A percentile compares a stretch with the other conserved stretches of the same genome.
Conservation (phyloP, 768 basidiomycete genomes). For the Saitozyma sp. region DNA sequence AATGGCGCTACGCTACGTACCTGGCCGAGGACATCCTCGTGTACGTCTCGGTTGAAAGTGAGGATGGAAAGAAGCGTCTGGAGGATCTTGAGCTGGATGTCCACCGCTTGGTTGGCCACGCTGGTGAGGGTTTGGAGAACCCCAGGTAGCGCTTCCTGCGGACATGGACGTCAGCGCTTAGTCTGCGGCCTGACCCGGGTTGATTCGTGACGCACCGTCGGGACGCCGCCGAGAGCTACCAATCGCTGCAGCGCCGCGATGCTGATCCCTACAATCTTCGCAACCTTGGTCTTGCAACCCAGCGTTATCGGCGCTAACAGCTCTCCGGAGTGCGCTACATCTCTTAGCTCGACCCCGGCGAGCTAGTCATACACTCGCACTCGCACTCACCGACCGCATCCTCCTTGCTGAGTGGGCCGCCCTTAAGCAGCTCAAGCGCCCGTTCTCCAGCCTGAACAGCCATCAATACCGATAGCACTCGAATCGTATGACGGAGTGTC, state of each 20-base stretch:
- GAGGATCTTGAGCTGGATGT: slow-evolving; percentile 90
- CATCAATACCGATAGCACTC: slow-evolving; percentile 2
- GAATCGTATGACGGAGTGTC: background rate
- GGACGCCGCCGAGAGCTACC: slow-evolving; percentile 81
- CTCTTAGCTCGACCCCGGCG: background rate
- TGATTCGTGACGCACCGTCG: slow-evolving; percentile 34
- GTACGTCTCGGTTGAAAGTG: slow-evolving; percentile 79
- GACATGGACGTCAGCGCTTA: background rate
- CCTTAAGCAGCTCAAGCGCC: slow-evolving; percentile 42
- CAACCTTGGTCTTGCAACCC: slow-evolving; percentile 88
- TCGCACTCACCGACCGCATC: slow-evolving; percentile 12
- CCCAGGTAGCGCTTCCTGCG: slow-evolving; percentile 68
- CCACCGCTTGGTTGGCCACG: slow-evolving; percentile 89
- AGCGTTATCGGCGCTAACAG: slow-evolving; percentile 85
- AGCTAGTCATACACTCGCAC: background rate
- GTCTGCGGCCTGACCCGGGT: background rate
- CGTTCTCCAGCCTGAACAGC: slow-evolving; percentile 35
- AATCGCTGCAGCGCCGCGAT: slow-evolving; percentile 87
- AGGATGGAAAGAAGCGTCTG: slow-evolving; percentile 89
- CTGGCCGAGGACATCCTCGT: slow-evolving; percentile 75
- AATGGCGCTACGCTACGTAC: slow-evolving; percentile 57
- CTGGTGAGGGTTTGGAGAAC: slow-evolving; percentile 83
- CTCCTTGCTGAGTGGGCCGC: slow-evolving; percentile 18
- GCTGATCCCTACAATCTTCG: slow-evolving; percentile 90
- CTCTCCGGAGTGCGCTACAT: slow-evolving; percentile 66